Evolutionary conservation across 768 basidiomycete species (phyloP), one percentile per base, ranked within the genome.

Genomic region (Lactifluus volemus): DNA sequence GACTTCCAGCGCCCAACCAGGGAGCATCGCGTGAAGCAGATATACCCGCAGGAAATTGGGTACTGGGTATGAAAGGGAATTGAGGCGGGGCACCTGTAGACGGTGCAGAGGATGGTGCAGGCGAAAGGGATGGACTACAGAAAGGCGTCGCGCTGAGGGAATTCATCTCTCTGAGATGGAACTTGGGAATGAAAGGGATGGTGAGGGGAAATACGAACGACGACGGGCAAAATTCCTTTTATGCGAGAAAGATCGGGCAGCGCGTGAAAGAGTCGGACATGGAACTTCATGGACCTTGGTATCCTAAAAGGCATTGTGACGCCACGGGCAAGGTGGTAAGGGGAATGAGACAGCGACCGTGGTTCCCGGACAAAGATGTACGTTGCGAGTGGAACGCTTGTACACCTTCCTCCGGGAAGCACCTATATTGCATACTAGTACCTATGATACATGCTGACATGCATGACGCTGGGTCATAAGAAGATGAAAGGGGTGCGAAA

Each of bases 201-300:
- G 36, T 29, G 42, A 39, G 12, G 15, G 47, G 25, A 11, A 39
- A 32, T 19, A 47, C 3, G 12, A 45, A 38, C 15, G 15, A 47
- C 3, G 12, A 45, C 25, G 9, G 15, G 15, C 14, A 49, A n/a
- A 9, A n/a, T 56, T 21, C 42, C 47, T 51, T 60, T 53, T 49
- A 50, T 48, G 25, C 49, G 47, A 30, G 32, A 56, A 42, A 49
- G 38, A 60, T 49, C 45, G 21, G 29, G 53, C 39, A 51, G 49
- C 15, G 9, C 14, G 51, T 61, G 51, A 56, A 61, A 61, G 54
- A 61, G 32, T 61, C 60, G 60, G 60, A 51, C 42, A 47, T 56
- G 29, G 42, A 45, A 39, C 41, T 51, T 50, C 34, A 21, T 30
- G 41, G 21, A 2, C 25, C 48, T 50, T 15, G 21, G 25, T 25